These are phyloP conservation scores for Sugiyamaella sp. DNA, from an alignment of 1,139 yeast genomes.

Conservation along the genomic window DNA sequence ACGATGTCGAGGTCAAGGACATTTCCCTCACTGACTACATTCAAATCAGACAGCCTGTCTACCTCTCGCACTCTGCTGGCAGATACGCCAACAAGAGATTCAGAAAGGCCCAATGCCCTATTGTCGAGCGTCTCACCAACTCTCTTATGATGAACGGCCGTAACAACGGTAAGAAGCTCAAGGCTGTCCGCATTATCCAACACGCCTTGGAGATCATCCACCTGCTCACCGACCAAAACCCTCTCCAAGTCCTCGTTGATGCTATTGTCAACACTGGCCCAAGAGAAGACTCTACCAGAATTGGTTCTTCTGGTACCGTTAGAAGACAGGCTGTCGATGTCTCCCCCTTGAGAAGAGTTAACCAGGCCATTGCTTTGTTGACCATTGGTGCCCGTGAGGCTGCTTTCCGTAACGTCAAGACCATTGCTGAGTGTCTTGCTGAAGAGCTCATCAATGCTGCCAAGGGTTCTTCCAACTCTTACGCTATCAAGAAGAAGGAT, in stretches of 20 bases:
- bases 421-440: conserved; percentile 99
- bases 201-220: conserved; percentile 98
- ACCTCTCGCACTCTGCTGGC: conserved; percentile 99
- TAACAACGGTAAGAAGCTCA: conserved; percentile 99
- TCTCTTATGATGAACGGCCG: conserved; percentile 99
- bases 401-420: conserved; percentile 99
- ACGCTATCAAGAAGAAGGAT: conserved; percentile 99
- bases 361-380: conserved; percentile 97
- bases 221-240: conserved; percentile 99
- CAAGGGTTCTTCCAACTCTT: conserved; percentile 99
- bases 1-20: conserved; percentile 97
- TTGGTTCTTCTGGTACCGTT: conserved; percentile 99
- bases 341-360: conserved; percentile 99
- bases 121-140: conserved; percentile 99
- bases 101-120: conserved; percentile 99
- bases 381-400: conserved; percentile 99
- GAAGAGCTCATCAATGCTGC: conserved; percentile 99
- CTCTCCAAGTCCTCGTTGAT: conserved; percentile 98
- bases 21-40: conserved; percentile 98
- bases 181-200: conserved; percentile 99
- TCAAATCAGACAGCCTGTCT: conserved; percentile 96
- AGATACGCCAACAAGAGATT: conserved; percentile 99
- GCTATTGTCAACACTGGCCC: conserved; percentile 99
- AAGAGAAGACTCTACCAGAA: conserved; percentile 99
- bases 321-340: conserved; percentile 99